A percentile compares a stretch with the other conserved stretches of the same genome.
These are phyloP conservation scores for Talaromyces verruculosus DNA, from an alignment of 2,329 filamentous ascomycete genomes.

Conservation along the genomic window DNA sequence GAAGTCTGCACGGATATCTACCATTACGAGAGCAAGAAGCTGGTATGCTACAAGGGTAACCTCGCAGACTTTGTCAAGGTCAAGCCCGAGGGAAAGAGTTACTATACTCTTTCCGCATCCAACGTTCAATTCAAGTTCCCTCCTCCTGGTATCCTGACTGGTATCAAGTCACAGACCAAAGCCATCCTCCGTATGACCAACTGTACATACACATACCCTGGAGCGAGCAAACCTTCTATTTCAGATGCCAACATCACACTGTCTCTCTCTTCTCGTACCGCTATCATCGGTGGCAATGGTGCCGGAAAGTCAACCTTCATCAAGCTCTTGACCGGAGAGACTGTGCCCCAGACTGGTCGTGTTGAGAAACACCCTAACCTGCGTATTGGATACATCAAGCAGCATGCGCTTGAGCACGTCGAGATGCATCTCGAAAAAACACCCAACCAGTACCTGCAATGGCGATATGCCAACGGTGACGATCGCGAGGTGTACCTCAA, in stretches of 20 bases:
- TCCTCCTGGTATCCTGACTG: conserved; percentile 85
- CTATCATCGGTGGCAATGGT: conserved; percentile 96
- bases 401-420: conserved; percentile 97
- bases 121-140: conserved; percentile 98
- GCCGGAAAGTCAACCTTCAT: conserved; percentile 98
- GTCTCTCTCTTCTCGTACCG: conserved; percentile 84
- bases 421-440: conserved; percentile 99
- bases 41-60: conserved; percentile 58
- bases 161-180: conserved; percentile 91
- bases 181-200: conserved; percentile 94
- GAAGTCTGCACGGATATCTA: conserved; percentile 98
- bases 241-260: conserved; percentile 83
- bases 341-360: conserved; percentile 75
- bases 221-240: conserved; percentile 81
- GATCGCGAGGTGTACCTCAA: conserved; percentile 97
- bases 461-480: conserved; percentile 96
- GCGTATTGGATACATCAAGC: conserved; percentile 99
- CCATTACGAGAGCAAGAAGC: conserved; percentile 98
- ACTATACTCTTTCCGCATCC: conserved; percentile 90
- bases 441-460: conserved; percentile 97
- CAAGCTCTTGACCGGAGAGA: conserved; percentile 92
- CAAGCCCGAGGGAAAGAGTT: conserved; percentile 92
- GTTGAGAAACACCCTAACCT: conserved; percentile 99
- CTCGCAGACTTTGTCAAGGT: conserved; percentile 72
- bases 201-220: conserved; percentile 92